phyloP scores from a whole-genome alignment of 192 early-diverging fungal genomes.

The Radiomyces spectabilis region DNA sequence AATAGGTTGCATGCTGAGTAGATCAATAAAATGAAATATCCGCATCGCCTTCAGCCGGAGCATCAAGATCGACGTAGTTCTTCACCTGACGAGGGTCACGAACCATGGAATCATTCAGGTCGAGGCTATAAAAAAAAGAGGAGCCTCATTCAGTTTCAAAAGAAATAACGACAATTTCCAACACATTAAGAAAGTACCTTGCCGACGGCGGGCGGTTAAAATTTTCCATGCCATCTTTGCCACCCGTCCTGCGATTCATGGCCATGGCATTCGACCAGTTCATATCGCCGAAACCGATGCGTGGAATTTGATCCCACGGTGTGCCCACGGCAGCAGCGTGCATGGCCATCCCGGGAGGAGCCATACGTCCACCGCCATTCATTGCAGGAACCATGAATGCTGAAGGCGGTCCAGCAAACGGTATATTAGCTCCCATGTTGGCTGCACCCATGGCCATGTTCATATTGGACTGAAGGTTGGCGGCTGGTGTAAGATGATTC shows the following conservation, averaged over 20 bases:
- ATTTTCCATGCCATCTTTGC: not conserved
- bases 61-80: conserved; percentile 85
- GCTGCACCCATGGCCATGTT: too few relatives aligned
- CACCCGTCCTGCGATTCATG: not conserved
- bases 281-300: conserved; percentile 46
- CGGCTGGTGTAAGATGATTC: conserved; percentile 56
- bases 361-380: conserved; percentile 14
- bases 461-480: not conserved
- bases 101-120: conserved; percentile 28
- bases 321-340: conserved; percentile 36
- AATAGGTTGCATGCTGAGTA: too few relatives aligned
- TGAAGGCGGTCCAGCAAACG: not conserved
- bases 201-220: too few relatives aligned
- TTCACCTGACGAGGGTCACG: conserved; percentile 71
- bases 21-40: conserved; percentile 22
- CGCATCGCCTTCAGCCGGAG: conserved; percentile 59
- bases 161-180: too few relatives aligned
- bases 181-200: too few relatives aligned
- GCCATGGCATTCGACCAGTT: not conserved
- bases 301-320: conserved; percentile 48
- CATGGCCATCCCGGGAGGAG: conserved; percentile 25
- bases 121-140: conserved; percentile 1
- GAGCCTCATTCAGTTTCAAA: too few relatives aligned
- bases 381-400: conserved; percentile 20
- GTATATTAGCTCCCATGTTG: too few relatives aligned